Conservation (phyloP, 2,329 filamentous ascomycete genomes). For the Helotiales sp. region DNA sequence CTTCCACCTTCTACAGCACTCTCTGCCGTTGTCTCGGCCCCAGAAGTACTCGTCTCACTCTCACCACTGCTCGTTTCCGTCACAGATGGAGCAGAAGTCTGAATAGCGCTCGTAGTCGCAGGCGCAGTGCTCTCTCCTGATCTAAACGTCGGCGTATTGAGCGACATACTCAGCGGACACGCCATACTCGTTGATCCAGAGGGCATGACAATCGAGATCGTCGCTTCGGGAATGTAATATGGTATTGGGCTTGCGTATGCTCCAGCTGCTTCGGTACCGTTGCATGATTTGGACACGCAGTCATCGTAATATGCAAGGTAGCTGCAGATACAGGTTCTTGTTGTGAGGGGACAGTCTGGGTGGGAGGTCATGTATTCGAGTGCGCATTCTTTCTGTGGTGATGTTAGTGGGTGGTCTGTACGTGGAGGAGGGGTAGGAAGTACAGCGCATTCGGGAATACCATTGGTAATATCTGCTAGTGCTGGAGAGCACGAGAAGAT, state of each 20-base stretch:
- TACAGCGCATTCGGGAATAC: slow-evolving; percentile 8
- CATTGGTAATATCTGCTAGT: background rate
- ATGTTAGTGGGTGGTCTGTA: background rate
- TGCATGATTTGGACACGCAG: background rate
- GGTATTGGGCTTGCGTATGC: slow-evolving; percentile 1
- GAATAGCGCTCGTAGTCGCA: too few relatives aligned
- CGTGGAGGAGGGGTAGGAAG: background rate
- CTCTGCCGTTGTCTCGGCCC: too few relatives aligned
- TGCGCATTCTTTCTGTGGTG: slow-evolving; percentile 6
- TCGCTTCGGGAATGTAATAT: slow-evolving; percentile 4
- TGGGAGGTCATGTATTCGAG: background rate
- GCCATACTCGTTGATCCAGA: background rate
- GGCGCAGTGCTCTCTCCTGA: too few relatives aligned
- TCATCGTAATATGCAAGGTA: slow-evolving; percentile 3
- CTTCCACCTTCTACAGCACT: too few relatives aligned
- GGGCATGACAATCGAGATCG: slow-evolving; percentile 5
- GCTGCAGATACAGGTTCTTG: slow-evolving; percentile 2
- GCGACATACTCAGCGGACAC: too few relatives aligned
- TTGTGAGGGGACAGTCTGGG: slow-evolving; percentile 3
- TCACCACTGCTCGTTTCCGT: too few relatives aligned
- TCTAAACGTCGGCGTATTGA: too few relatives aligned
- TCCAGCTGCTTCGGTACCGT: background rate
- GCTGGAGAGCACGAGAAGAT: background rate
- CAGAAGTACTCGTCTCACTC: too few relatives aligned
- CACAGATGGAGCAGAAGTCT: too few relatives aligned